Base-by-base conservation (phyloP, 2,329 filamentous ascomycete genomes). In the Botryotinia globosa region DNA sequence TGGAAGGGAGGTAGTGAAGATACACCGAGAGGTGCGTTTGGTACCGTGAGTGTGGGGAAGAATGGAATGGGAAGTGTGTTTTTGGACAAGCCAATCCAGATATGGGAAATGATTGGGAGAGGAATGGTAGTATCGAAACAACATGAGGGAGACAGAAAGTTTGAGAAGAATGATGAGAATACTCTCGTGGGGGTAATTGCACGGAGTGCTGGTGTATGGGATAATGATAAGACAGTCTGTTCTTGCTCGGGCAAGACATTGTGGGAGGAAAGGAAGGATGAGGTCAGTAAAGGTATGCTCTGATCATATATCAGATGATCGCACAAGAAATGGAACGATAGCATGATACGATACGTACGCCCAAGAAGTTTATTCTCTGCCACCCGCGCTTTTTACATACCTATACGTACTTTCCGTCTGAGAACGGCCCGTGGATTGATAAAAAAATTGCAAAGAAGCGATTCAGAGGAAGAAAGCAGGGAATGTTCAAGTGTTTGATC, bases 211-310 rank as follows among this genome's bases (percentile, higher is more conserved):
- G 96, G 96, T n/a, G 92, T 97, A 74, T 99, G 96, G 96, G 95
- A 98, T 82, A 97, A 99, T 79, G 94, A 98, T 81, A 99, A 98
- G 87, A 97, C 93, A 63, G 95, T 99, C 9, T 99, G 96, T 82
- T 97, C 94, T 65, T 99, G 96, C 83, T 97, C 94, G 54, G 96
- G 96, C 6, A 98, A 98, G 89, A 98, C 94, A 72, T 89, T 99
- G 18, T 99, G 96, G 96, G 92, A 99, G 83, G 96, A 99, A 86
- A 89, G 96, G 78, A 91, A 91, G 83, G 94, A 98, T 79, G 93
- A 97, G 84, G 90, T 94, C 59, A 87, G 88, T 77, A 94, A 93
- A 84, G 96, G 96, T 4, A 98, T 99, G 93, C 84, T 96, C 77
- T 98, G 82, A 89, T 76, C 66, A 73, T 76, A 77, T 59, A 68